Evolutionary conservation across 2,329 filamentous ascomycete species (phyloP).

Genomic region (Microcyclosporella mali): DNA sequence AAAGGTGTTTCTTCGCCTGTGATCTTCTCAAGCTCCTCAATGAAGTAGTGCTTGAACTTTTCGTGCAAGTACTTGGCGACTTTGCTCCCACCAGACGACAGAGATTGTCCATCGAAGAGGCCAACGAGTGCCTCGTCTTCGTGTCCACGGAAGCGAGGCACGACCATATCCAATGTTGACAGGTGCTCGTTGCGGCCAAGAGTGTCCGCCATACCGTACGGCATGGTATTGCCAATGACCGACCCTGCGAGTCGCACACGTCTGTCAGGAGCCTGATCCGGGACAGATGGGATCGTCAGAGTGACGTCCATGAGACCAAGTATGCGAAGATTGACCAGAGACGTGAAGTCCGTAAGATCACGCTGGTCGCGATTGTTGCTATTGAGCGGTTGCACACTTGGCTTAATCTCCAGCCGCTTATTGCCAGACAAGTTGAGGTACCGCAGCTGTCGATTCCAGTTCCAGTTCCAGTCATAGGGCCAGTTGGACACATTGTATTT

Average conservation of each 20-base stretch:
- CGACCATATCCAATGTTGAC: slow-evolving; percentile 91
- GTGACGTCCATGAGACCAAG: slow-evolving; percentile 97
- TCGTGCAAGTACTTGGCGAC: slow-evolving; percentile 96
- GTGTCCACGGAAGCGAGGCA: slow-evolving; percentile 82
- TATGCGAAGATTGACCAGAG: slow-evolving; percentile 74
- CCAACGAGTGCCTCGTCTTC: slow-evolving; percentile 87
- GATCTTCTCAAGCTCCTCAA: slow-evolving; percentile 70
- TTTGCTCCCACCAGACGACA: slow-evolving; percentile 84
- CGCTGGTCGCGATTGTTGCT: slow-evolving; percentile 49
- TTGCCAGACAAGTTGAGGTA: slow-evolving; percentile 97
- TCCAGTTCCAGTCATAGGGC: slow-evolving; percentile 99
- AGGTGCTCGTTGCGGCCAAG: slow-evolving; percentile 89
- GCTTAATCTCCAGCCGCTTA: slow-evolving; percentile 86
- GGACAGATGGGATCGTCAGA: slow-evolving; percentile 83
- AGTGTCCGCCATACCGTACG: slow-evolving; percentile 96
- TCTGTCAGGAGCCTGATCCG: slow-evolving; percentile 89
- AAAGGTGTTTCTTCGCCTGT: slow-evolving; percentile 63
- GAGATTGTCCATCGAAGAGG: slow-evolving; percentile 91
- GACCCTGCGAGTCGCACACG: slow-evolving; percentile 97
- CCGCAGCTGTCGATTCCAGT: slow-evolving; percentile 89
- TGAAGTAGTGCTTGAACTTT: slow-evolving; percentile 83
- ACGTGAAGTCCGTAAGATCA: slow-evolving; percentile 84
- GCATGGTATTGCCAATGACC: slow-evolving; percentile 70
- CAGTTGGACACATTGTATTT: slow-evolving; percentile 99
- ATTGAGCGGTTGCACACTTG: slow-evolving; percentile 50